Evolutionary conservation across 140 eudicot genomes (phyloP), one percentile per base, ranked within the genome.

Genomic region (Erigeron philadelphicus): DNA sequence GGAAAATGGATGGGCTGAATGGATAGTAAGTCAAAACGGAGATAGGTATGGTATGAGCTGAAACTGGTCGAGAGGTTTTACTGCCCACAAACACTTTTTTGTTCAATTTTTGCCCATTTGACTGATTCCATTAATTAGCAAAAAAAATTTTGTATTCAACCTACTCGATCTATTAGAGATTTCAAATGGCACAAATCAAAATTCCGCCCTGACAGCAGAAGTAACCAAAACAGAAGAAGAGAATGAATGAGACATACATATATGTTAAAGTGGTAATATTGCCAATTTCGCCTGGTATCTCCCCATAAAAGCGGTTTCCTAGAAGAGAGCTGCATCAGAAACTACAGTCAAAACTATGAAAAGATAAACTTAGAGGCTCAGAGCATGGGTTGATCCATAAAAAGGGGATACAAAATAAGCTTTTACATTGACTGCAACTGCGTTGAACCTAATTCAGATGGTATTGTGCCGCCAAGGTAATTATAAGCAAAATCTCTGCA

Each of bases 401-500:
- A 16, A 52, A 64, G n/a, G 6, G 19, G 43, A 45, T 31, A 16
- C 7, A 58, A 58, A 44, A 71, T 25, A 42, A 31, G 76, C n/a
- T 23, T 70, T 25, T 72, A 90, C 95, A 90, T 79, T 9, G 43
- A 75, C 61, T 64, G 75, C 76, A 90, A 67, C 81, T 64, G 83
- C n/a, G 80, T 64, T 7, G 84, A 78, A 48, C 85, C 94, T 95
- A 89, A 85, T 66, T 85, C 96, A 60, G 71, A 57, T 8, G 97
- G 97, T 62, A 90, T 78, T 47, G 85, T 70, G 50, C 97, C 96
- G 61, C 72, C 53, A 47, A 90, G 82, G 75, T 80, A 85, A 74
- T 90, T 90, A 77, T 81, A 88, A 9, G 90, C 94, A 72, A 90
- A 77, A 85, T 90, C 95, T 54, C 97, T 90, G 81, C 60, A 76